A percentile compares a stretch with the other conserved stretches of the same genome.
These are phyloP conservation scores for Tulasnella sp. DNA, from an alignment of 768 basidiomycete species.

Conservation along the genomic window DNA sequence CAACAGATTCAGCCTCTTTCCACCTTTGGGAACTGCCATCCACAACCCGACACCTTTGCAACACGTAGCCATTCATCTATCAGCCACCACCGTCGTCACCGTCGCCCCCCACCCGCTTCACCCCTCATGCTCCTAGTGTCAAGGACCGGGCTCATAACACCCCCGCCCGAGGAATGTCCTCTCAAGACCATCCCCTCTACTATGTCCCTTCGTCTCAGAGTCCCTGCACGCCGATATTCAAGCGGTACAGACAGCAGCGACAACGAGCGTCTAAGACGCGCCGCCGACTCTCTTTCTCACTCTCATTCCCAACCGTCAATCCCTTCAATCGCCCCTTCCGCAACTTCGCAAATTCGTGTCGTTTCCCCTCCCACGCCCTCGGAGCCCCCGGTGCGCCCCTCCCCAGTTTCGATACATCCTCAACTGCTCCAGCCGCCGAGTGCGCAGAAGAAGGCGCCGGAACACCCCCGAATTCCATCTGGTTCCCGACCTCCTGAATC, in stretches of 20 bases:
- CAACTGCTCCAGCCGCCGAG: background rate
- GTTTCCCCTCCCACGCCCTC: background rate
- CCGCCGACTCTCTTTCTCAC: background rate
- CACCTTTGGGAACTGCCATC: background rate
- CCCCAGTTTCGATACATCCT: background rate
- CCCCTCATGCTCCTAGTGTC: background rate
- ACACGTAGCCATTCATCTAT: background rate
- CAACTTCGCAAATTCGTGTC: background rate
- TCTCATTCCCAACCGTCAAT: background rate
- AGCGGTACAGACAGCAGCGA: background rate
- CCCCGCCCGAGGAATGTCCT: constrained; percentile 9
- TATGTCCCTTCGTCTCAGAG: constrained; percentile 3
- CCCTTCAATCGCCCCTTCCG: background rate
- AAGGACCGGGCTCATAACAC: constrained; percentile 7
- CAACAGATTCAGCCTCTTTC: background rate
- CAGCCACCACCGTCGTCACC: background rate
- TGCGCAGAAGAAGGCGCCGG: background rate
- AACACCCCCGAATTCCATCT: background rate
- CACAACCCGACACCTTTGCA: background rate
- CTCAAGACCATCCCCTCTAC: background rate
- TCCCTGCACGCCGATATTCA: background rate
- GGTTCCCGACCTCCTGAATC: background rate
- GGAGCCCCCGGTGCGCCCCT: background rate
- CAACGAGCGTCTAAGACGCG: background rate
- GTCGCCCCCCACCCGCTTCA: background rate